Conservation (phyloP, 768 basidiomycete genomes). For the Cyclocybe cylindracea region DNA sequence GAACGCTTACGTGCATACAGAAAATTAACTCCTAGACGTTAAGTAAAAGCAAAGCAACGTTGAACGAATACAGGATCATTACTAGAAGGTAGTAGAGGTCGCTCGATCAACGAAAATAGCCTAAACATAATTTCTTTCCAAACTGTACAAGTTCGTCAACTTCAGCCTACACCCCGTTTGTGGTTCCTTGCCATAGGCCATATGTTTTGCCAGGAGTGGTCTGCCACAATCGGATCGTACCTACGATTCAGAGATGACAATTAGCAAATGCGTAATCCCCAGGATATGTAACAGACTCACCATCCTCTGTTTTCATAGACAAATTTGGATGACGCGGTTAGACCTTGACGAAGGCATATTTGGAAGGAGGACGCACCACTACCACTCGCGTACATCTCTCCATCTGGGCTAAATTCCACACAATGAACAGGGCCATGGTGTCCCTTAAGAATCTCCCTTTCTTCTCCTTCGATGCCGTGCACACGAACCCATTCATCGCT, state of each 20-base stretch:
- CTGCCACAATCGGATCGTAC: constrained; percentile 96
- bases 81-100: constrained; percentile 16
- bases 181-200: constrained; percentile 80
- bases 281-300: constrained; percentile 37
- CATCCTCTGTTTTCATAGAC: constrained; percentile 60
- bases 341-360: constrained; percentile 7
- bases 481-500: constrained; percentile 97
- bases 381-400: constrained; percentile 96
- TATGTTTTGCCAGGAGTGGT: constrained; percentile 93
- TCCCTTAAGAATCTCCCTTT: constrained; percentile 90
- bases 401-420: constrained; percentile 92
- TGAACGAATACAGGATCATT: constrained; percentile 13
- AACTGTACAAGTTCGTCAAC: constrained; percentile 19
- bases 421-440: constrained; percentile 98
- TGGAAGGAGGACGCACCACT: constrained; percentile 65
- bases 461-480: constrained; percentile 87
- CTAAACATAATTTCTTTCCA: constrained; percentile 17
- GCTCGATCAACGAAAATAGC: constrained; percentile 21
- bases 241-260: constrained; percentile 34
- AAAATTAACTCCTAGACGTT: neutral
- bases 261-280: constrained; percentile 1
- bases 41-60: neutral
- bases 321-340: constrained; percentile 11
- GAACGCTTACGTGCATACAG: constrained; percentile 2
- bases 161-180: constrained; percentile 30